Evolutionary conservation across 2,329 filamentous ascomycete species (phyloP).

Genomic region (Cytospora chrysosperma): DNA sequence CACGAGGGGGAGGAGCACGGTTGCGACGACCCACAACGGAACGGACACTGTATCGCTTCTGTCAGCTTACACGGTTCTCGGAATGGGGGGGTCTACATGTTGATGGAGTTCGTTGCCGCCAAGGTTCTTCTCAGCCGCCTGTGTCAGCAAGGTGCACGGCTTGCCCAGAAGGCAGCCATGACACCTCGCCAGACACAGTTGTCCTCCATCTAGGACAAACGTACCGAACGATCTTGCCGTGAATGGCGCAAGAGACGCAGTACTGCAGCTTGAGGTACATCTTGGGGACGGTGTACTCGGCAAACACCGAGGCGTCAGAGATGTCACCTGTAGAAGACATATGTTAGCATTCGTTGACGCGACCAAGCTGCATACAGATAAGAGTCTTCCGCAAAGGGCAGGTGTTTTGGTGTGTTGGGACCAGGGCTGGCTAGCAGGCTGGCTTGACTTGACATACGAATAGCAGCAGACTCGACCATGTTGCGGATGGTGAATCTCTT

Average conservation of each 20-base stretch:
- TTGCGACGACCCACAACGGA: conserved; percentile 96
- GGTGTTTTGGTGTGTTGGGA: neutral
- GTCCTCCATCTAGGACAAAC: conserved; percentile 61
- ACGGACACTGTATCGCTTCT: conserved; percentile 70
- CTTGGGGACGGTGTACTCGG: conserved; percentile 99
- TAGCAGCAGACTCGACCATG: conserved; percentile 99
- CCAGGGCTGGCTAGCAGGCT: neutral
- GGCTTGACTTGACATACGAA: conserved; percentile 69
- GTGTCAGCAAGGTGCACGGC: conserved; percentile 29
- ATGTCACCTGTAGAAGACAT: conserved; percentile 78
- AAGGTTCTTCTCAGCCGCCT: conserved; percentile 49
- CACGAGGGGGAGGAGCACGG: conserved; percentile 94
- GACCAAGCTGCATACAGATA: conserved; percentile 3
- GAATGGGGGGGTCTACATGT: conserved; percentile 26
- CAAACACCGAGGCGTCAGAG: conserved; percentile 98
- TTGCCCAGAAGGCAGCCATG: conserved; percentile 17
- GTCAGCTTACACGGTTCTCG: conserved; percentile 41
- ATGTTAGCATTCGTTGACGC: conserved; percentile 8
- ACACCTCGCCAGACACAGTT: conserved; percentile 43
- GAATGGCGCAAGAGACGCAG: conserved; percentile 99
- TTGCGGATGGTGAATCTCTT: conserved; percentile 99
- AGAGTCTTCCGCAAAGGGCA: neutral
- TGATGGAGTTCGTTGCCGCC: conserved; percentile 29
- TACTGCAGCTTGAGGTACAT: conserved; percentile 99
- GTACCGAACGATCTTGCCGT: conserved; percentile 99